A percentile compares a stretch with the other conserved stretches of the same genome.
phyloP scores from a whole-genome alignment of 2,329 filamentous ascomycete genomes.

The Epichloe hybrida region DNA sequence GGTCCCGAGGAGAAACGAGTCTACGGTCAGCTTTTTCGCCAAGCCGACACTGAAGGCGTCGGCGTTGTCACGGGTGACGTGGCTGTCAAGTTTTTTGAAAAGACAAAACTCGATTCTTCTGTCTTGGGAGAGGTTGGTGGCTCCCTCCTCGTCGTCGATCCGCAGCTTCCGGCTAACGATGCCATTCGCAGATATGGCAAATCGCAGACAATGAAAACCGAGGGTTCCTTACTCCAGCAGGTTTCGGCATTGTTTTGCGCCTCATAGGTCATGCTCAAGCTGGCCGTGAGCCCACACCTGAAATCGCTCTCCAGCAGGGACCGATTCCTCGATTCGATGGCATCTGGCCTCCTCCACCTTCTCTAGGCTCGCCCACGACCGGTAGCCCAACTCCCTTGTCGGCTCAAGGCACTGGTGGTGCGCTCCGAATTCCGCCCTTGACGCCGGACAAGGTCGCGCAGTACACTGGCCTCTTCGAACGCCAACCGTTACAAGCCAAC shows the following conservation, averaged over 20 bases:
- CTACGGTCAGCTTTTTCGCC: conserved; percentile 85
- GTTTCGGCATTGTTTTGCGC: conserved; percentile 84
- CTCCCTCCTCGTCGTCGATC: neutral
- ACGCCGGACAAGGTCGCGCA: conserved; percentile 80
- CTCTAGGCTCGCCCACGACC: conserved; percentile 24
- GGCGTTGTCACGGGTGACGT: conserved; percentile 95
- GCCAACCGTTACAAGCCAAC: conserved; percentile 61
- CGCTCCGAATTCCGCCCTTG: conserved; percentile 78
- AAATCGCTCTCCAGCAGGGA: conserved; percentile 71
- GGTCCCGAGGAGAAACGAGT: conserved; percentile 84
- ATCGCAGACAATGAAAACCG: conserved; percentile 95
- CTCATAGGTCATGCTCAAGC: conserved; percentile 94
- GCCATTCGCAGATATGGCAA: conserved; percentile 72
- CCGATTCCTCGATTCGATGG: conserved; percentile 91
- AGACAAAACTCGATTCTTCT: conserved; percentile 75
- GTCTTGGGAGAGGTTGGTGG: conserved; percentile 69
- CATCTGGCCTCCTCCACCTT: conserved; percentile 25
- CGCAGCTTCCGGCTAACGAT: conserved; percentile 4
- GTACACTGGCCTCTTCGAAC: conserved; percentile 82
- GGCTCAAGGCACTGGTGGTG: conserved; percentile 48
- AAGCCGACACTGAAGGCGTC: conserved; percentile 81
- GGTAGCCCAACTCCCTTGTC: conserved; percentile 31
- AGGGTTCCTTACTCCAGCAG: conserved; percentile 80
- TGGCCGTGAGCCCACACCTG: conserved; percentile 64
- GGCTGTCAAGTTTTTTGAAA: conserved; percentile 95